Evolutionary conservation across 2,329 filamentous ascomycete species (phyloP), one percentile per base, ranked within the genome.

Genomic region (Colletotrichum camelliae): DNA sequence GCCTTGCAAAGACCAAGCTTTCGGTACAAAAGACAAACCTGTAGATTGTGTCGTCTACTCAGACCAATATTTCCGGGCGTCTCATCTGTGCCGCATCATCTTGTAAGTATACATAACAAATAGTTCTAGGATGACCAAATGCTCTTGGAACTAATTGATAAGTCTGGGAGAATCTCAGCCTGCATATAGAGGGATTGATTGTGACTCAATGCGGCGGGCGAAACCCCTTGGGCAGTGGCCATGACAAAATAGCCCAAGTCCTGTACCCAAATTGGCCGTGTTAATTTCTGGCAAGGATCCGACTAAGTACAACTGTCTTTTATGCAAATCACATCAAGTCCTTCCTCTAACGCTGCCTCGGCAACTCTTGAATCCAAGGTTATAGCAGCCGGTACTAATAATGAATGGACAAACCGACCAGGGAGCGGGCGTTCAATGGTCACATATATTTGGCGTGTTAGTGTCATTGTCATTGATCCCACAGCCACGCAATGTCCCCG

Each of bases 361-460:
- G 39, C 18, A n/a, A n/a, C 0, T 9, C 18, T 48, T 48, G 39
- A 48, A n/a, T 5, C n/a, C 18, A 18, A 48, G 0, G 7, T n/a
- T 0, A 12, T 0, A 7, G 39, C 9, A 48, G 39, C 9, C 39
- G 0, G 39, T 48, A 48, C 9, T 2, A 0, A 9, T 7, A 12
- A n/a, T 7, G 39, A 18, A 1, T 4, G 0, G 18, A 48, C 18
- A 48, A 48, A 5, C 39, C 39, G 39, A 18, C 18, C 18, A 9
- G 9, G 39, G n/a, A 12, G 18, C 9, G 39, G 5, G 39, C 39
- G 18, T 48, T 48, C 39, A n/a, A 5, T 3, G 5, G 39, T n/a
- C 9, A 4, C 9, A n/a, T 43, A 43, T 43, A 12, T 12, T 43
- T 43, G 5, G 39, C 9, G 18, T 43, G 1, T 43, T 3, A n/a